A percentile compares a stretch with the other conserved stretches of the same genome.
phyloP scores from a whole-genome alignment of 2,329 filamentous ascomycete genomes.

The Epichloe gansuensis region DNA sequence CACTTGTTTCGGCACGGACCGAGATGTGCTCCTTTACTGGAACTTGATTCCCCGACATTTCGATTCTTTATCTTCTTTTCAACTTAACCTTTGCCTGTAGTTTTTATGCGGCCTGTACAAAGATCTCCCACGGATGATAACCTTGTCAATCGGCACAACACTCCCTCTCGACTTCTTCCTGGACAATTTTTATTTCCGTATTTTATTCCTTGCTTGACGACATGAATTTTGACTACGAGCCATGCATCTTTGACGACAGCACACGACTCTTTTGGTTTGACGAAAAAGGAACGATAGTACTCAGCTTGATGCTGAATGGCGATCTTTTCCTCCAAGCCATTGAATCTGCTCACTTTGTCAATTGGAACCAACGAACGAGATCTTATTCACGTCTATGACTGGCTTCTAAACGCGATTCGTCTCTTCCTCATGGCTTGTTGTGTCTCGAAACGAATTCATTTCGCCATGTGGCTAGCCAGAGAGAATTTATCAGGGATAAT shows the following conservation, averaged over 20 bases:
- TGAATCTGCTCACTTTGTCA: conserved; percentile 13
- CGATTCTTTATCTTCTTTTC: conserved; percentile 6
- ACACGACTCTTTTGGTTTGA: conserved; percentile 9
- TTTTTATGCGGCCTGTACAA: conserved; percentile 15
- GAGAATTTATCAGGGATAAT: conserved; percentile 25
- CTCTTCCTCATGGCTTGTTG: conserved; percentile 16
- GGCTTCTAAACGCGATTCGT: conserved; percentile 14
- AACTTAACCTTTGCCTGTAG: conserved; percentile 10
- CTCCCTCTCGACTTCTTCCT: conserved; percentile 18
- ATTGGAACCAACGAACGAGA: not conserved
- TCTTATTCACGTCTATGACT: conserved; percentile 12
- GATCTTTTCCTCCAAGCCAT: conserved; percentile 15
- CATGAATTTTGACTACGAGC: conserved; percentile 33
- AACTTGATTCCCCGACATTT: conserved; percentile 15
- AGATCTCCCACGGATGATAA: conserved; percentile 11
- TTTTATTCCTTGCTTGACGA: conserved; percentile 30
- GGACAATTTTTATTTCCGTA: conserved; percentile 22
- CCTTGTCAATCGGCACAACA: conserved; percentile 2
- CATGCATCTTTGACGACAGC: conserved; percentile 24
- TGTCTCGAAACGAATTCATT: not conserved
- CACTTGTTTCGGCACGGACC: conserved; percentile 38
- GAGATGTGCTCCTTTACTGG: conserved; percentile 28
- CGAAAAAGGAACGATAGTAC: conserved; percentile 15
- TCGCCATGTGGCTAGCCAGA: conserved; percentile 23
- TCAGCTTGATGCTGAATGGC: conserved; percentile 22